Percentiles rank a stretch among this genome's conserved stretches.
Evolutionary conservation across 345 rosid genomes (phyloP).

Genomic region (Physaria fendleri): DNA sequence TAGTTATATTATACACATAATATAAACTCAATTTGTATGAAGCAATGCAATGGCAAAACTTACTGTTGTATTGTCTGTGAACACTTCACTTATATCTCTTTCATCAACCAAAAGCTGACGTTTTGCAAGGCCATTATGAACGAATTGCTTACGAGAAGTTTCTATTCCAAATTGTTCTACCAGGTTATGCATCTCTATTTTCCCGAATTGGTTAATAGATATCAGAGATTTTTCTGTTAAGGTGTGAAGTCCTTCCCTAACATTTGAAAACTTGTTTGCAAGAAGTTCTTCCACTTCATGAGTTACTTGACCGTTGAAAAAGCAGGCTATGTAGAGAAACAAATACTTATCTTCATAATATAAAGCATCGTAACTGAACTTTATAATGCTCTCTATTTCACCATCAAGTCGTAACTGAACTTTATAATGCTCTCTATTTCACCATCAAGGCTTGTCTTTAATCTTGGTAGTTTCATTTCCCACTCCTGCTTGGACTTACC

Average conservation of each 20-base stretch:
- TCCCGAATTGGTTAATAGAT: accelerated
- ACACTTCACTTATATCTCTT: not conserved
- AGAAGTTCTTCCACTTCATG: not conserved
- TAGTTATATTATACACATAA: too few species aligned
- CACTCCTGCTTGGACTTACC: not conserved
- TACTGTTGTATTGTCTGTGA: not conserved
- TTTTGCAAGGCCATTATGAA: not conserved
- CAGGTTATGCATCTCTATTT: conserved; percentile 11
- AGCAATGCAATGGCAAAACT: not conserved
- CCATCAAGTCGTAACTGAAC: conserved; percentile 28
- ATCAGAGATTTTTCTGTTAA: not conserved
- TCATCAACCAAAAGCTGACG: not conserved
- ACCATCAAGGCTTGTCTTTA: not conserved
- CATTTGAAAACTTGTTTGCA: accelerated
- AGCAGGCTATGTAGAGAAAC: conserved; percentile 32
- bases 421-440: conserved; percentile 5
- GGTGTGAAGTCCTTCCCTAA: not conserved
- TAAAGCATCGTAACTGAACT: too few species aligned
- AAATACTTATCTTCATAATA: not conserved
- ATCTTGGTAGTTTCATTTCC: conserved; percentile 7
- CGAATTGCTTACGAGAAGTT: not conserved
- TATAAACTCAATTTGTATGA: not conserved
- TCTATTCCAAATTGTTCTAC: conserved; percentile 13
- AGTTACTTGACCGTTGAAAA: not conserved
- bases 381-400: too few species aligned